These are phyloP conservation scores for Mycena vitilis DNA, from an alignment of 768 basidiomycete species.

Conservation along the genomic window DNA sequence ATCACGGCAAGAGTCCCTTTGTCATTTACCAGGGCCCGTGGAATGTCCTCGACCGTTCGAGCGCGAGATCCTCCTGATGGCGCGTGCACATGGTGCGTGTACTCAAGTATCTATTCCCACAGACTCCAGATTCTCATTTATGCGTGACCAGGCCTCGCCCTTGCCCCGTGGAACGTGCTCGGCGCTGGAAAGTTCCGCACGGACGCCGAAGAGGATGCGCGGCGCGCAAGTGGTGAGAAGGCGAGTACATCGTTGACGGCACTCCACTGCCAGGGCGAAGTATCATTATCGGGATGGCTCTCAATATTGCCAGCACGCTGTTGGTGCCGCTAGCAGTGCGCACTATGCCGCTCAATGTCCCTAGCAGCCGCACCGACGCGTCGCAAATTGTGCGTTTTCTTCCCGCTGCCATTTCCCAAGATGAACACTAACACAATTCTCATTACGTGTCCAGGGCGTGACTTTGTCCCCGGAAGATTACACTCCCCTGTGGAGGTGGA, in stretches of 20 bases:
- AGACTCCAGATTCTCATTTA: too few relatives aligned
- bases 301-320: slow-evolving; percentile 50
- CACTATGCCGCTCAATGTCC: slow-evolving; percentile 19
- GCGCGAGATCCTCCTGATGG: too few relatives aligned
- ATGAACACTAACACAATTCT: slow-evolving; percentile 28
- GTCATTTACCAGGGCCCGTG: too few relatives aligned
- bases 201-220: too few relatives aligned
- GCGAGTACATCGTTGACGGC: slow-evolving; percentile 49
- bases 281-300: slow-evolving; percentile 42
- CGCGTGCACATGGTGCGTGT: too few relatives aligned
- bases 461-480: slow-evolving; percentile 78
- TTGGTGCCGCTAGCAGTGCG: slow-evolving; percentile 46
- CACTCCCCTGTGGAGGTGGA: slow-evolving; percentile 45
- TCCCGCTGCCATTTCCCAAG: slow-evolving; percentile 18
- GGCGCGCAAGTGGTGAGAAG: too few relatives aligned
- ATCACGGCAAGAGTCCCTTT: too few relatives aligned
- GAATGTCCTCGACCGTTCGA: too few relatives aligned
- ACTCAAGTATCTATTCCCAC: too few relatives aligned
- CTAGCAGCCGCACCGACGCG: slow-evolving; percentile 47
- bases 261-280: slow-evolving; percentile 52
- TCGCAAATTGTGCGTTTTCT: slow-evolving; percentile 63
- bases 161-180: too few relatives aligned
- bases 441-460: slow-evolving; percentile 38
- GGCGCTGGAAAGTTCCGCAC: too few relatives aligned
- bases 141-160: too few relatives aligned